Percentiles rank a stretch among this genome's conserved stretches.
These are phyloP conservation scores for Pythium pectinolyticum DNA, from an alignment of 352 stramenopile species.

Conservation along the genomic window DNA sequence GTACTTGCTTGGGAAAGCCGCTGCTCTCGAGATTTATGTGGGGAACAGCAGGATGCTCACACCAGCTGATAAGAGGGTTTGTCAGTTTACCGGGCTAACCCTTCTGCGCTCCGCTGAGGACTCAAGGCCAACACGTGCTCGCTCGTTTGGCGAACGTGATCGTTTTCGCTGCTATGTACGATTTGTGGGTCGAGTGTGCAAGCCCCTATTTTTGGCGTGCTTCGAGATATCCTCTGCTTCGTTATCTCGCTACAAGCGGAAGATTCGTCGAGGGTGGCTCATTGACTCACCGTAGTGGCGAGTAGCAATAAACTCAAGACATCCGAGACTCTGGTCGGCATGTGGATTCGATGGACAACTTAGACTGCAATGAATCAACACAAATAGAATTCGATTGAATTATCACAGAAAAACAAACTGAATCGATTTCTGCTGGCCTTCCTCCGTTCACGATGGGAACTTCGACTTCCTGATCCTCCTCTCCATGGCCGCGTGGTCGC, in stretches of 20 bases:
- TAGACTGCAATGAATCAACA: too few species aligned
- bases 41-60: neutral
- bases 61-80: neutral
- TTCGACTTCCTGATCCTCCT: too few species aligned
- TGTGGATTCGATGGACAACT: neutral
- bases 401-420: too few species aligned
- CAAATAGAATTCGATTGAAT: too few species aligned
- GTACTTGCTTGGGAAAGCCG: neutral
- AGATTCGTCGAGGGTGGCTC: neutral
- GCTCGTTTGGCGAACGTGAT: neutral
- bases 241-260: slow-evolving; percentile 5
- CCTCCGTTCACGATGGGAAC: too few species aligned
- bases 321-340: neutral
- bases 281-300: neutral
- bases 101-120: slow-evolving; percentile 2
- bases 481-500: too few species aligned
- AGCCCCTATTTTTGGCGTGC: slow-evolving; percentile 1
- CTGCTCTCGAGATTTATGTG: slow-evolving; percentile 2
- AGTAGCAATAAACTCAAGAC: neutral
- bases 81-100: neutral
- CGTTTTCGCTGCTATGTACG: slow-evolving; percentile 15
- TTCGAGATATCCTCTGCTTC: slow-evolving; percentile 7
- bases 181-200: slow-evolving; percentile 13
- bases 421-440: too few species aligned
- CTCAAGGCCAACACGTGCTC: neutral